Conservation (phyloP, 805 yeast species). For the Kazachstania viticola region DNA sequence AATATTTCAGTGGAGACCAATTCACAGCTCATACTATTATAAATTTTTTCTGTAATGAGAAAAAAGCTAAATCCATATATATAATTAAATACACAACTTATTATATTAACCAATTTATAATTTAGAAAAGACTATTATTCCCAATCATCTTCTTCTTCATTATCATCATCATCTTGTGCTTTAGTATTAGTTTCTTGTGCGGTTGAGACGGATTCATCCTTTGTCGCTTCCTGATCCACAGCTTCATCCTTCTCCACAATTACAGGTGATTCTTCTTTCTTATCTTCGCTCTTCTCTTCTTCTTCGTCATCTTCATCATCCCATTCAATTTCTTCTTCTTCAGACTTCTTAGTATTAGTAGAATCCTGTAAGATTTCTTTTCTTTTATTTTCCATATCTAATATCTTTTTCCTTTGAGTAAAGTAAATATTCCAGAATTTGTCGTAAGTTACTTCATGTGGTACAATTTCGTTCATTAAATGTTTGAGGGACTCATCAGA, state of each 20-base stretch:
- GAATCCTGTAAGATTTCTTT: constrained; percentile 44
- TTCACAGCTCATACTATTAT: too few species aligned
- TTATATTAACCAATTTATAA: too few species aligned
- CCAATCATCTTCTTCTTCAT: constrained; percentile 49
- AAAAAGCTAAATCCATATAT: not conserved
- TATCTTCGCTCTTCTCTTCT: constrained; percentile 6
- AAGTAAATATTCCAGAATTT: constrained; percentile 72
- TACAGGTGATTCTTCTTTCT: constrained; percentile 8
- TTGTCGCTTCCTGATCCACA: not conserved
- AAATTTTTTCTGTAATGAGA: too few species aligned
- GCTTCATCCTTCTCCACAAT: constrained; percentile 10
- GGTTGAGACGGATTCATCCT: not conserved
- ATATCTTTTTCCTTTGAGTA: constrained; percentile 39
- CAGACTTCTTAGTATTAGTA: constrained; percentile 22
- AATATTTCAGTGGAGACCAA: not conserved
- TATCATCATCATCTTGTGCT: constrained; percentile 20
- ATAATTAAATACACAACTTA: not conserved
- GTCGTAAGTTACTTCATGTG: constrained; percentile 43
- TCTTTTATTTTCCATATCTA: constrained; percentile 53
- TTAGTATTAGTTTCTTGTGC: constrained; percentile 2
- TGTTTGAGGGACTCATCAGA: constrained; percentile 40
- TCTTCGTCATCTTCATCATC: constrained; percentile 27
- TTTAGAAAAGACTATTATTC: constrained; percentile 28
- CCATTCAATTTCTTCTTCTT: constrained; percentile 28
- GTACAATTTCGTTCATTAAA: constrained; percentile 56